Percentiles rank a stretch among this genome's conserved stretches.
Evolutionary conservation across 345 rosid genomes (phyloP).

Genomic region (Melaleuca alternifolia): DNA sequence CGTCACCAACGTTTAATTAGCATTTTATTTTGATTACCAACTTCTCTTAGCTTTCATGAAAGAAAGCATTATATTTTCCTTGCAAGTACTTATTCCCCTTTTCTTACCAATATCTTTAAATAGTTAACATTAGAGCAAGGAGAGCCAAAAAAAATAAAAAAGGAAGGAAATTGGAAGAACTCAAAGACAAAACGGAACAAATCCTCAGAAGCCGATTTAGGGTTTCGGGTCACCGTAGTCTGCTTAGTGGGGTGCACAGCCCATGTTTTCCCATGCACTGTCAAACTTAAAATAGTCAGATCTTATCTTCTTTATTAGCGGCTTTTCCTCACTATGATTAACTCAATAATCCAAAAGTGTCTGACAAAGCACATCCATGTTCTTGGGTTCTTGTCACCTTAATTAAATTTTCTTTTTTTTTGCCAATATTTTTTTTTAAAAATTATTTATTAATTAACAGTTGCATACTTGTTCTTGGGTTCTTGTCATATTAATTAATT

Average conservation of each 20-base stretch:
- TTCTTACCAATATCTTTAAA: background rate
- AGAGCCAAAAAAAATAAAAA: background rate
- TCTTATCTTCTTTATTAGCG: background rate
- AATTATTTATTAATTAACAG: background rate
- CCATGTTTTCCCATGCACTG: background rate
- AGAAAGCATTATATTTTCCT: background rate
- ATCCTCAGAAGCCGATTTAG: background rate
- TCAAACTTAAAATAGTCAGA: background rate
- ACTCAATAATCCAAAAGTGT: background rate
- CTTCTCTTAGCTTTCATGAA: background rate
- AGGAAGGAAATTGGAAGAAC: background rate
- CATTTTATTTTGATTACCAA: background rate
- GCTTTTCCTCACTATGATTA: background rate
- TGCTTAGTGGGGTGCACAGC: background rate
- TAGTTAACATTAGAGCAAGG: background rate
- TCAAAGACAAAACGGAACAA: background rate
- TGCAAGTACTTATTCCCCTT: background rate
- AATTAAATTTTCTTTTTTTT: background rate
- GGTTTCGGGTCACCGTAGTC: background rate
- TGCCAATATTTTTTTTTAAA: background rate
- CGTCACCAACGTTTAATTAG: background rate
- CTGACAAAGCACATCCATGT: background rate
- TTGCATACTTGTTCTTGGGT: background rate
- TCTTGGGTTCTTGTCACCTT: background rate
- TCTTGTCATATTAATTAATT: background rate